Evolutionary conservation across 2,329 filamentous ascomycete species (phyloP).

Genomic region (Karstenula rhodostoma): DNA sequence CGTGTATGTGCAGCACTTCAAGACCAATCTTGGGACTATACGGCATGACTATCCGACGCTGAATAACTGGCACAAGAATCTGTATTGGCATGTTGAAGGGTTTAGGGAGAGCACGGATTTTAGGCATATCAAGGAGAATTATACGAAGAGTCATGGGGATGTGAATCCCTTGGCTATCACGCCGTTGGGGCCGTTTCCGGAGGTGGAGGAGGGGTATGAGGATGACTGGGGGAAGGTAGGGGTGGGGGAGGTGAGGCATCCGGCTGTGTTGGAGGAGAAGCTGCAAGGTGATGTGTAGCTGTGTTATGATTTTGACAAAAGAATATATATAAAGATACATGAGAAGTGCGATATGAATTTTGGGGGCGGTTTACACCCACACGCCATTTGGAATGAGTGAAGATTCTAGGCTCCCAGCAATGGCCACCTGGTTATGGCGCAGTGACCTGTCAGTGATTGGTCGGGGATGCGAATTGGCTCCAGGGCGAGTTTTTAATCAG

Average conservation of each 20-base stretch:
- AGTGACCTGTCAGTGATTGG: no score
- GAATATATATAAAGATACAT: no score
- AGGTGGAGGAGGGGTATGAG: constrained; percentile 63
- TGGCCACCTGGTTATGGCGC: no score
- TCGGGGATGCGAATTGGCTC: no score
- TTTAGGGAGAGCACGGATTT: constrained; percentile 70
- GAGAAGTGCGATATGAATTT: no score
- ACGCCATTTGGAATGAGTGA: no score
- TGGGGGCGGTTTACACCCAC: no score
- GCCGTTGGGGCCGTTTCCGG: constrained; percentile 67
- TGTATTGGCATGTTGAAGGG: constrained; percentile 65
- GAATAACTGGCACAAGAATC: constrained; percentile 66
- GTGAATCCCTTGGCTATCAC: constrained; percentile 70
- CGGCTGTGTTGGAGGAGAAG: constrained; percentile 42
- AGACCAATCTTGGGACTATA: constrained; percentile 69
- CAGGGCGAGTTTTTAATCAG: no score
- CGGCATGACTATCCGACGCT: constrained; percentile 67
- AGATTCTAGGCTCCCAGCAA: no score
- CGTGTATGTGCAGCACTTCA: constrained; percentile 72
- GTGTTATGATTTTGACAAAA: no score
- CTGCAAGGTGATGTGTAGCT: constrained; percentile 18
- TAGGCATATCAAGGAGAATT: constrained; percentile 71
- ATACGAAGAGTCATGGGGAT: constrained; percentile 66
- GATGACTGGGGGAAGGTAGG: constrained; percentile 58
- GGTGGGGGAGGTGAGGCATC: constrained; percentile 59